These are phyloP conservation scores for Escovopsis weberi DNA, from an alignment of 2,329 filamentous ascomycete genomes.

Conservation along the genomic window DNA sequence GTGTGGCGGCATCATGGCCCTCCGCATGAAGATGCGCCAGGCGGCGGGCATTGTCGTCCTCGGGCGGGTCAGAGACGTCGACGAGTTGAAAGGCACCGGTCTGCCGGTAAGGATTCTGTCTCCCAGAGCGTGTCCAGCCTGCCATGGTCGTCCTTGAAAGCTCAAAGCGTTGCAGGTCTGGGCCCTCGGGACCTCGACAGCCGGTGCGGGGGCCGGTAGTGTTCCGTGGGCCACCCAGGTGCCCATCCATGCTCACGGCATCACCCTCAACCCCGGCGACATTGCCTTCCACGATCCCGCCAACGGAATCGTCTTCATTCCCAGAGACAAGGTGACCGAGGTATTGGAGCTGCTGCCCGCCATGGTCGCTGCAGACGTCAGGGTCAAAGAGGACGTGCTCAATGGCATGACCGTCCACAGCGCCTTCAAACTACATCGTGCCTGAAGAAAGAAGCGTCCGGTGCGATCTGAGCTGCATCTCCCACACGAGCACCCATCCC, in stretches of 20 bases:
- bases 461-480: too few species aligned
- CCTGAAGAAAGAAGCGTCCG: slow-evolving; percentile 1
- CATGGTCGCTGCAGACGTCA: slow-evolving; percentile 37
- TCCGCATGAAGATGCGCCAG: slow-evolving; percentile 48
- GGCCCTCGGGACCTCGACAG: slow-evolving; percentile 40
- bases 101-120: slow-evolving; percentile 34
- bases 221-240: slow-evolving; percentile 39
- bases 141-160: slow-evolving; percentile 1
- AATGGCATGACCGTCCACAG: slow-evolving; percentile 48
- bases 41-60: slow-evolving; percentile 50
- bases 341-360: slow-evolving; percentile 46
- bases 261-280: slow-evolving; percentile 39
- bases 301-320: slow-evolving; percentile 59
- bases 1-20: slow-evolving; percentile 63
- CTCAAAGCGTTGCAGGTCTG: slow-evolving; percentile 29
- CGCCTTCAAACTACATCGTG: slow-evolving; percentile 46
- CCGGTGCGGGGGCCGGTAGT: slow-evolving; percentile 41
- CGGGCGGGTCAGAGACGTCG: slow-evolving; percentile 53
- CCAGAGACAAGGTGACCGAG: slow-evolving; percentile 40
- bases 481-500: too few species aligned
- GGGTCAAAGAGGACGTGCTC: slow-evolving; percentile 50
- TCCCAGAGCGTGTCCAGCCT: slow-evolving; percentile 5
- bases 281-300: slow-evolving; percentile 53
- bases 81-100: slow-evolving; percentile 38
- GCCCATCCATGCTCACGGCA: slow-evolving; percentile 28